Percentiles rank a stretch among this genome's conserved stretches.
phyloP scores from a whole-genome alignment of 1,284 basidiomycete genomes.

The Malassezia dermatis region DNA sequence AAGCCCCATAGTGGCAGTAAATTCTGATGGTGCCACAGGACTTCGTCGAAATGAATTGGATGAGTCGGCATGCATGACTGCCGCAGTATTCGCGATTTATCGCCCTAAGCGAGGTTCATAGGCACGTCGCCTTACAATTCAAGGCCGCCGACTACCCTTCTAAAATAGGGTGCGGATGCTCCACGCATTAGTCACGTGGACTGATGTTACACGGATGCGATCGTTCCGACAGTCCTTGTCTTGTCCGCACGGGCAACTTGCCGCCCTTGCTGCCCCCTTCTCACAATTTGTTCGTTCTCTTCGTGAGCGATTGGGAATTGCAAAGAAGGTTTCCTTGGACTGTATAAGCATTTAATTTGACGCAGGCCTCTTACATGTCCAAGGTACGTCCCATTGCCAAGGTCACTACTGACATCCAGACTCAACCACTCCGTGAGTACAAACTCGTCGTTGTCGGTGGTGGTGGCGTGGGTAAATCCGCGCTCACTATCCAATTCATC shows the following conservation, averaged over 20 bases:
- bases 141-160: background rate
- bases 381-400: background rate
- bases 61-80: background rate
- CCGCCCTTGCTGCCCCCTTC: background rate
- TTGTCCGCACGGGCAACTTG: background rate
- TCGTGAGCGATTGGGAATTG: background rate
- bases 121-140: background rate
- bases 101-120: background rate
- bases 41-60: background rate
- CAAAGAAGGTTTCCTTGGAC: background rate
- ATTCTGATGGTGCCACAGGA: background rate
- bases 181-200: background rate
- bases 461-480: conserved; percentile 93
- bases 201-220: background rate
- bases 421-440: conserved; percentile 53
- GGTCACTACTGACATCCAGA: background rate
- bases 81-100: background rate
- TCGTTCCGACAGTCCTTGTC: background rate
- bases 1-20: background rate
- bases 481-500: conserved; percentile 94
- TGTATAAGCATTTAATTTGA: background rate
- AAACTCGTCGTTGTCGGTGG: conserved; percentile 79
- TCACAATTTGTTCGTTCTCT: background rate
- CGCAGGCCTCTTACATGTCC: background rate
- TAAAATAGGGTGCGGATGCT: background rate